A percentile compares a stretch with the other conserved stretches of the same genome.
Conservation (phyloP, 2,329 filamentous ascomycete genomes). For the Zalaria sp. region DNA sequence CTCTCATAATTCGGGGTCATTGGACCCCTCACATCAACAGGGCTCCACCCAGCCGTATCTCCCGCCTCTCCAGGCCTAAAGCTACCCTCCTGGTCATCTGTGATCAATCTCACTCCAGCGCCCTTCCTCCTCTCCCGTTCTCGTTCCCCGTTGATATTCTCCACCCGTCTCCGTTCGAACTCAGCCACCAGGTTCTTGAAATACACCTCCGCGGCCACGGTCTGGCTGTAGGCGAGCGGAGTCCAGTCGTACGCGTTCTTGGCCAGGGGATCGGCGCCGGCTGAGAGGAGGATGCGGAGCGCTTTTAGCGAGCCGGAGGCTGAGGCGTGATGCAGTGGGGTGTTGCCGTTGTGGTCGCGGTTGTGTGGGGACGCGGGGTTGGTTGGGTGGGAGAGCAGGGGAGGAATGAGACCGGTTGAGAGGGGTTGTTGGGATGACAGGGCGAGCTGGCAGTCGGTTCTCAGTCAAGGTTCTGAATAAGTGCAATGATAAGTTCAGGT, state of each 20-base stretch:
- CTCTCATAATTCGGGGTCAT: neutral
- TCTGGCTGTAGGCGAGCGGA: constrained; percentile 68
- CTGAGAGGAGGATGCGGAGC: constrained; percentile 60
- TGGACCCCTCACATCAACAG: neutral
- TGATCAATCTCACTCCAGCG: constrained; percentile 7
- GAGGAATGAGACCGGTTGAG: constrained; percentile 27
- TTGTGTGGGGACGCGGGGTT: constrained; percentile 18
- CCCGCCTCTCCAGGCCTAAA: neutral
- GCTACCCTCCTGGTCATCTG: constrained; percentile 2
- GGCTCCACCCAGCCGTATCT: neutral
- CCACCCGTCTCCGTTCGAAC: constrained; percentile 45
- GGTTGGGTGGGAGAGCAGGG: constrained; percentile 18
- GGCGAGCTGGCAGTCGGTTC: constrained; percentile 20
- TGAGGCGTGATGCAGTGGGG: constrained; percentile 73
- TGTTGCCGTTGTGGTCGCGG: constrained; percentile 61
- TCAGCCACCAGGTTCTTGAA: constrained; percentile 64
- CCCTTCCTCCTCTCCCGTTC: constrained; percentile 5
- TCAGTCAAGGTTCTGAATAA: neutral
- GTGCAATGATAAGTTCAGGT: neutral
- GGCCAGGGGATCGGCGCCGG: constrained; percentile 60
- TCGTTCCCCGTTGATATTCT: constrained; percentile 1
- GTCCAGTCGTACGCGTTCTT: constrained; percentile 70
- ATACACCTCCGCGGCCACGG: constrained; percentile 72
- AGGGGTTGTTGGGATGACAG: constrained; percentile 22
- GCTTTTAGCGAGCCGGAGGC: constrained; percentile 69